These are phyloP conservation scores for Alternaria solani DNA, from an alignment of 2,329 filamentous ascomycete genomes.

Conservation along the genomic window DNA sequence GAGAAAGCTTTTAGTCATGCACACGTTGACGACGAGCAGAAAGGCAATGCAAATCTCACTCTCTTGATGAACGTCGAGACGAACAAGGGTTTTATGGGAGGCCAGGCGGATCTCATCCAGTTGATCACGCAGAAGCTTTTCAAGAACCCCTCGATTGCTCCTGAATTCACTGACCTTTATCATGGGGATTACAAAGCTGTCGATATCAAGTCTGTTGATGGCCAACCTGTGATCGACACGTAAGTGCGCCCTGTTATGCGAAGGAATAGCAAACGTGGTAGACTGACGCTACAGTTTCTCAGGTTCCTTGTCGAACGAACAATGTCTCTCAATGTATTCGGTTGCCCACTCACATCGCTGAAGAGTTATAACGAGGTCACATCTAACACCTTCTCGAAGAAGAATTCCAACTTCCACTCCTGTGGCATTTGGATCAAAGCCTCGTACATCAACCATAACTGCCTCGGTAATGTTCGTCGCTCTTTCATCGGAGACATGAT, in stretches of 20 bases:
- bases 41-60: slow-evolving; percentile 19
- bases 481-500: slow-evolving; percentile 52
- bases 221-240: slow-evolving; percentile 56
- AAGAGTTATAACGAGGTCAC: slow-evolving; percentile 14
- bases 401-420: slow-evolving; percentile 7
- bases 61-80: slow-evolving; percentile 53
- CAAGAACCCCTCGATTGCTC: slow-evolving; percentile 49
- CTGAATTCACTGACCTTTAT: slow-evolving; percentile 45
- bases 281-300: neutral
- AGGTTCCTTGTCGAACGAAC: slow-evolving; percentile 58
- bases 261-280: neutral
- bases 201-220: slow-evolving; percentile 42
- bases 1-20: slow-evolving; percentile 64
- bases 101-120: slow-evolving; percentile 54
- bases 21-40: slow-evolving; percentile 32
- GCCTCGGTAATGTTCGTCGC: slow-evolving; percentile 48
- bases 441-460: slow-evolving; percentile 57
- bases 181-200: slow-evolving; percentile 53
- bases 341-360: slow-evolving; percentile 36
- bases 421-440: slow-evolving; percentile 53
- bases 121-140: slow-evolving; percentile 58
- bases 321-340: slow-evolving; percentile 57
- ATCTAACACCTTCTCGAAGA: slow-evolving; percentile 6
- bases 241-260: slow-evolving; percentile 8
- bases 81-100: slow-evolving; percentile 45